Evolutionary conservation across 2,329 filamentous ascomycete genomes (phyloP), one percentile per base, ranked within the genome.

Genomic region (Aspergillus caelatus): DNA sequence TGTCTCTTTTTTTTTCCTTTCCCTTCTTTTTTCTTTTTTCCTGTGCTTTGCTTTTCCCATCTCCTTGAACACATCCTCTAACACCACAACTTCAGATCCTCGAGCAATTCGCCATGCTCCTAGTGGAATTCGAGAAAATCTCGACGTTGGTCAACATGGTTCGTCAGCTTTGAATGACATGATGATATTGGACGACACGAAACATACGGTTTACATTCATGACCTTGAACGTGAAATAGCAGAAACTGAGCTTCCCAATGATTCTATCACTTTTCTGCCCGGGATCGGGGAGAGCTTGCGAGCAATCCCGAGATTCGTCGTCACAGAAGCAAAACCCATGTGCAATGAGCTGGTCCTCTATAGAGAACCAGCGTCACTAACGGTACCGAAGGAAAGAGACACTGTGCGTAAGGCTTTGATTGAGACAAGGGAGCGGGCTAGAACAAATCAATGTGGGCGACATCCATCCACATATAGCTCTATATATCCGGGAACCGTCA

Each of bases 171-270:
- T 61, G 30, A 81, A 86, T 66, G 90, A 93, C 69, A 74, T 78
- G 62, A 97, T 98, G 94, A 86, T 91, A 62, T 76, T 98, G 65
- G 94, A 98, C 79, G 90, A 97, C 78, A 90, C 91, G 36, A 91
- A 91, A 72, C 85, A 96, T 80, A 92, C 91, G 74, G 88, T 97
- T 64, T 97, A 95, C 83, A 93, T 99, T 70, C 90, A 94, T 82
- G 89, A 96, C 78, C 84, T 99, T 11, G 93, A 96, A 74, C 91
- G 91, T 70, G 94, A 98, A 79, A 86, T 98, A 54, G 89, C 90
- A 16, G 88, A 90, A 67, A 81, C 85, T 32, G 87, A 91, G 64
- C 81, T 83, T 55, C 82, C 86, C 48, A 84, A 88, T 61, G 79
- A 82, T 57, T 83, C 85, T 68, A 85, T 96, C 54, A 84, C 94